Base-by-base conservation (phyloP, 2,329 filamentous ascomycete species). In the Clonostachys solani region DNA sequence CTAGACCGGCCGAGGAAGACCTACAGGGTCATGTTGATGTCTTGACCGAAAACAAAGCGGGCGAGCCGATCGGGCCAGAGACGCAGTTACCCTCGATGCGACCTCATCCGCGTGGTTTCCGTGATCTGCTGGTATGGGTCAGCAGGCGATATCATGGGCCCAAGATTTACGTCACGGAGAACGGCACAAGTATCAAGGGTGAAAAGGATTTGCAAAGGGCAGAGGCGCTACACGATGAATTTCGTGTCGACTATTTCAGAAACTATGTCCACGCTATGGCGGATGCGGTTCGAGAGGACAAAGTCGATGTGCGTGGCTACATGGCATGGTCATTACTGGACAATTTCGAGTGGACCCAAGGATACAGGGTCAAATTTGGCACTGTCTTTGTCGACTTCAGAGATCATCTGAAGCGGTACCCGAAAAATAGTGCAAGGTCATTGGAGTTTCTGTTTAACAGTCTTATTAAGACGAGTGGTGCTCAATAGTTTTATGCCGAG, bases 261-360 rank as follows among this genome's bases (percentile, higher is more conserved):
- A 58, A 64, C 17, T 66, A 71, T 23, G 49, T 71, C 3, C 62
- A 70, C 35, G 60, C 68, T 0, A 62, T 71, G 36, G 62, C 55
- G 12, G 51, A 51, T 44, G 55, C 65, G 5, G 52, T 55, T 23
- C 47, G 33, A 12, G 45, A 45, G 34, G 49, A 50, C 18, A 43
- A 43, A 12, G 34, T 36, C 2, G 49, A 53, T 29, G 55, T 64
- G 18, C 48, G 48, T 29, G 60, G 59, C 4, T 64, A 64, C 48
- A 63, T 61, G 56, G 61, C 58, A 9, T 64, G 61, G 61, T 60
- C 56, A 6, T 49, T 64, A 47, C 53, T 64, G 55, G 56, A 63
- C 42, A 63, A 62, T n/a, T 70, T 67, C 65, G 64, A 72, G 49
- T 72, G 68, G 69, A 63, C 67, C n/a, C 65, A 64, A 2, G 68